Evolutionary conservation across 192 early-diverging fungal species (phyloP).

Genomic region (Coemansia sp.): DNA sequence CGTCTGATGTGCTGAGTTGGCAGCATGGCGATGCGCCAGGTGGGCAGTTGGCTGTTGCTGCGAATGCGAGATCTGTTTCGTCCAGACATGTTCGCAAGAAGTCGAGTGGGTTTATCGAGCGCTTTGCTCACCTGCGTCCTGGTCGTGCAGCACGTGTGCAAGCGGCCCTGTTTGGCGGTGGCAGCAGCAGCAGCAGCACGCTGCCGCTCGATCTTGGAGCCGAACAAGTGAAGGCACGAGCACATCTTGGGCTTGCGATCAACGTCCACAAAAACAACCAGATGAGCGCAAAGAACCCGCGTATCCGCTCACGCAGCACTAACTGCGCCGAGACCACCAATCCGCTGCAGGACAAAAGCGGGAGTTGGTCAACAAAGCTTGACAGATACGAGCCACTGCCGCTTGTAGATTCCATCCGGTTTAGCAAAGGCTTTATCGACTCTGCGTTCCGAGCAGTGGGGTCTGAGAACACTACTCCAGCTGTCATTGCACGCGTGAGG

Average conservation of each 20-base stretch:
- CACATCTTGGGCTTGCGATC: slow-evolving; percentile 29
- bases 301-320: slow-evolving; percentile 7
- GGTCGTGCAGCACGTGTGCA: slow-evolving; percentile 8
- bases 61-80: slow-evolving; percentile 8
- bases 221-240: slow-evolving; percentile 42
- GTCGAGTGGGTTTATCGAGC: slow-evolving; percentile 40
- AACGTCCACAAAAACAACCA: slow-evolving; percentile 2
- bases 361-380: slow-evolving; percentile 22
- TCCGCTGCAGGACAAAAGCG: slow-evolving; percentile 14
- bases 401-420: slow-evolving; percentile 40
- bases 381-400: slow-evolving; percentile 43
- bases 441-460: slow-evolving; percentile 25
- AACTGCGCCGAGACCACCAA: slow-evolving; percentile 23
- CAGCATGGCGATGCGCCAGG: slow-evolving; percentile 2
- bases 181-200: not conserved
- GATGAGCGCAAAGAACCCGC: not conserved
- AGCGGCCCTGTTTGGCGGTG: not conserved
- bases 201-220: slow-evolving; percentile 8
- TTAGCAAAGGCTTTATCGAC: slow-evolving; percentile 53
- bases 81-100: slow-evolving; percentile 42
- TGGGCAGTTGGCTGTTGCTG: not conserved
- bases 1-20: slow-evolving; percentile 8
- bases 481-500: not conserved
- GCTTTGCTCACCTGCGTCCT: slow-evolving; percentile 31
- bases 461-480: not conserved